A percentile compares a stretch with the other conserved stretches of the same genome.
Conservation (phyloP, 257 asterid species). For the Perilla frutescens region DNA sequence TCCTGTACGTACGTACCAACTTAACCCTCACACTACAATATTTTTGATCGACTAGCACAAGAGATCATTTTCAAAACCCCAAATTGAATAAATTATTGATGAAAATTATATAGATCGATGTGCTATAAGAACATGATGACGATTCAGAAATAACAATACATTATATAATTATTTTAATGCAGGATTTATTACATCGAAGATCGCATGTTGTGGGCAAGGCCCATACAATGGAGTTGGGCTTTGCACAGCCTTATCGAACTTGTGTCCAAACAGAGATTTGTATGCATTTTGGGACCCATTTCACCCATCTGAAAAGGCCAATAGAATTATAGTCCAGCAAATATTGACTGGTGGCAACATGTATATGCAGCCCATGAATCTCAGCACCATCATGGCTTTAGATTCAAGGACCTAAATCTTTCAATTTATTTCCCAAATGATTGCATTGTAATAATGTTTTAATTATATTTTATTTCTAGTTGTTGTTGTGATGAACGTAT, state of each 20-base stretch:
- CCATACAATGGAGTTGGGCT: conserved; percentile 80
- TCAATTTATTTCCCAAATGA: neutral
- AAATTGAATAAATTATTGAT: no score
- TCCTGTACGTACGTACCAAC: no score
- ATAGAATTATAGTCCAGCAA: conserved; percentile 63
- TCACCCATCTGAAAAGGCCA: conserved; percentile 80
- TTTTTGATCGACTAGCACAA: no score
- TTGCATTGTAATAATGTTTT: neutral
- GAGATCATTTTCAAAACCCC: no score
- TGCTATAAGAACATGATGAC: no score
- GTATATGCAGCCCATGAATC: conserved; percentile 81
- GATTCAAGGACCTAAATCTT: conserved; percentile 51
- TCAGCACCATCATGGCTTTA: conserved; percentile 56
- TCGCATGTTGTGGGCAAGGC: conserved; percentile 92
- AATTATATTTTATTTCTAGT: neutral
- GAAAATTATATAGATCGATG: no score
- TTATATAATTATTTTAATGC: neutral
- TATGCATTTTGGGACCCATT: conserved; percentile 84
- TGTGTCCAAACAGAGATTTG: conserved; percentile 76
- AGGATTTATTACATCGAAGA: conserved; percentile 77
- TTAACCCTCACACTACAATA: no score
- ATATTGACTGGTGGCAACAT: conserved; percentile 52
- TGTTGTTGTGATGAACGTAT: conserved; percentile 34
- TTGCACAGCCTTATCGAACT: conserved; percentile 66
- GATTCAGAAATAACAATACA: no score